Conservation (phyloP, 495 filamentous ascomycete genomes). For the Schizothecium vesticola region DNA sequence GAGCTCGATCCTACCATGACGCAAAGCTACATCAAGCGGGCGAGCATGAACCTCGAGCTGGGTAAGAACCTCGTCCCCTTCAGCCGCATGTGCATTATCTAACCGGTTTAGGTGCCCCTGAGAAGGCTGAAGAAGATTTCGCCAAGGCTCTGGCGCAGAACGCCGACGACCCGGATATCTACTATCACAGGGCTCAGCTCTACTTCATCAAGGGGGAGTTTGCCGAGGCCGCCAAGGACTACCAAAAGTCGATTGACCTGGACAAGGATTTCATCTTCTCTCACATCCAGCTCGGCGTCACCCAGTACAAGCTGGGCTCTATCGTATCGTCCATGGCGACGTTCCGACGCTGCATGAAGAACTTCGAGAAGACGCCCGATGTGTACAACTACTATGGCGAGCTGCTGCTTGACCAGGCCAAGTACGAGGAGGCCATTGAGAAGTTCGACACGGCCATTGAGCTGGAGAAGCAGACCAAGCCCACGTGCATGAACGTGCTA, state of each 20-base stretch:
- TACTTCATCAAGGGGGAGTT: constrained; percentile 97
- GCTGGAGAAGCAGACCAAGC: constrained; percentile 93
- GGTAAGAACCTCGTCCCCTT: constrained; percentile 51
- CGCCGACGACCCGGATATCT: constrained; percentile 89
- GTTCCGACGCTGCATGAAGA: constrained; percentile 95
- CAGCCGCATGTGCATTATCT: constrained; percentile 12
- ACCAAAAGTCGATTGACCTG: constrained; percentile 97
- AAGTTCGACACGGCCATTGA: constrained; percentile 98
- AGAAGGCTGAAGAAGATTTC: constrained; percentile 83
- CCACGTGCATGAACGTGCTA: constrained; percentile 91
- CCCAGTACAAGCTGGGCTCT: constrained; percentile 99
- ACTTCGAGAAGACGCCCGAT: constrained; percentile 91
- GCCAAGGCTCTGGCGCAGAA: constrained; percentile 80
- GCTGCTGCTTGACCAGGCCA: constrained; percentile 93
- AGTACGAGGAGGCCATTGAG: constrained; percentile 90
- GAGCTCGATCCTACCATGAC: constrained; percentile 81
- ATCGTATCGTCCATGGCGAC: constrained; percentile 97
- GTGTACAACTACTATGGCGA: constrained; percentile 99
- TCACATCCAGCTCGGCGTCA: constrained; percentile 98
- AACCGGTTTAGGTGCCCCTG: constrained; percentile 63
- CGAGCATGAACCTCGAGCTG: constrained; percentile 94
- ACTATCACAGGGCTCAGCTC: constrained; percentile 97
- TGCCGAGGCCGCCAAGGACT: constrained; percentile 90
- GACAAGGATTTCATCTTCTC: constrained; percentile 97
- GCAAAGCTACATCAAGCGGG: constrained; percentile 97